Evolutionary conservation across 805 yeast genomes (phyloP).

Genomic region (Nakazawaea molendinolei): DNA sequence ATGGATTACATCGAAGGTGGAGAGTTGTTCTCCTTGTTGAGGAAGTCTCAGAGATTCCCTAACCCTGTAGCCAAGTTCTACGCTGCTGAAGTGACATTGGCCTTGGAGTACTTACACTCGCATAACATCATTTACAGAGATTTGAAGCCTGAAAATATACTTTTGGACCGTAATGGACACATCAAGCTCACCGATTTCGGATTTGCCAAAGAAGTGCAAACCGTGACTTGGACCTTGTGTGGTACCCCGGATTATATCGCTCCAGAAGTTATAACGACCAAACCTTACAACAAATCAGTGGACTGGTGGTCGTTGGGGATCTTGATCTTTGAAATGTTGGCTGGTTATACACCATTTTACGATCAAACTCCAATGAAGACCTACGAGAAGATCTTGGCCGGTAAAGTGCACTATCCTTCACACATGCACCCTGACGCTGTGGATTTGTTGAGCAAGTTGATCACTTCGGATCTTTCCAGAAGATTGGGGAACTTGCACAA

Average conservation of each 20-base stretch:
- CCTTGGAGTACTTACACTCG: conserved; percentile 53
- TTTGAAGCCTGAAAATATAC: conserved; percentile 54
- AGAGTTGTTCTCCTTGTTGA: conserved; percentile 46
- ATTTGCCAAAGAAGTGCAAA: conserved; percentile 54
- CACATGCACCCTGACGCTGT: conserved; percentile 48
- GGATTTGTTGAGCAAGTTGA: conserved; percentile 42
- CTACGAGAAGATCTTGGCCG: conserved; percentile 50
- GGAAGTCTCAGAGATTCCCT: conserved; percentile 54
- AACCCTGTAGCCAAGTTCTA: conserved; percentile 59
- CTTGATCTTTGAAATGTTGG: conserved; percentile 53
- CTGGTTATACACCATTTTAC: conserved; percentile 57
- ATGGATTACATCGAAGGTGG: conserved; percentile 66
- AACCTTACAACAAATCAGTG: conserved; percentile 56
- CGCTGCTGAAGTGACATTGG: conserved; percentile 55
- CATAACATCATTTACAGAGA: conserved; percentile 55
- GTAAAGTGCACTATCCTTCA: conserved; percentile 46
- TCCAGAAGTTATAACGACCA: conserved; percentile 58
- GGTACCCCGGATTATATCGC: conserved; percentile 64
- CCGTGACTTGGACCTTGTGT: conserved; percentile 55
- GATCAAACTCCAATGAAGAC: conserved; percentile 61
- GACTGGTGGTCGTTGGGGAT: conserved; percentile 66
- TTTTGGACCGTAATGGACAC: conserved; percentile 53
- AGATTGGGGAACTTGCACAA: conserved; percentile 52
- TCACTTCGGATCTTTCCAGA: conserved; percentile 48
- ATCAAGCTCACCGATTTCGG: conserved; percentile 58